These are phyloP conservation scores for Helichrysum umbraculigerum DNA, from an alignment of 129 eudicot genomes.

Conservation along the genomic window DNA sequence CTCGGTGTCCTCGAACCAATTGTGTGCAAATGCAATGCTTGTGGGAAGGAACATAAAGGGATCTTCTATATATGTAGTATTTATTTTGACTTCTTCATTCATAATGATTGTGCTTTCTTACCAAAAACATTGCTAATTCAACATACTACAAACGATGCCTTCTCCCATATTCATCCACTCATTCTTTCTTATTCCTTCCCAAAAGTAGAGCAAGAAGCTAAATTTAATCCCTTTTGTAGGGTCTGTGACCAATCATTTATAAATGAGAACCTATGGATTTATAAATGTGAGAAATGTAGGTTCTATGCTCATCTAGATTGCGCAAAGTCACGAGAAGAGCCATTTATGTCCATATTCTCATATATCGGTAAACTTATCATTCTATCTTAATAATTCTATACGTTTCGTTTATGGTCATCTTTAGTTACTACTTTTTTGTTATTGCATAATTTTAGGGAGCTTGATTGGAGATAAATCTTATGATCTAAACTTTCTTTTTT, in stretches of 20 bases:
- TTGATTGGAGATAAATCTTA: too few species aligned
- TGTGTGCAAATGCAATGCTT: neutral
- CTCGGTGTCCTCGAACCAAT: neutral
- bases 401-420: neutral
- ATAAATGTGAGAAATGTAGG: neutral
- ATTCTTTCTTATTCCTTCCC: neutral
- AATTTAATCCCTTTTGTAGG: neutral
- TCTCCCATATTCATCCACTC: conserved; percentile 3
- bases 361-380: neutral
- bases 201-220: neutral
- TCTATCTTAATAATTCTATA: too few species aligned
- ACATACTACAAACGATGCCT: neutral
- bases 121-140: neutral
- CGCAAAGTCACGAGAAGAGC: neutral
- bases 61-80: neutral
- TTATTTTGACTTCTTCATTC: neutral
- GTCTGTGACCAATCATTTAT: neutral
- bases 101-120: conserved; percentile 1
- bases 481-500: too few species aligned
- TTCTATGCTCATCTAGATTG: neutral
- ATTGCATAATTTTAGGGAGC: neutral
- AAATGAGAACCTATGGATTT: neutral
- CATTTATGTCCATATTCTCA: neutral
- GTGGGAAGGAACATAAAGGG: conserved; percentile 11
- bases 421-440: too few species aligned